Conservation (phyloP, 495 filamentous ascomycete genomes). For the Sphaerosporella brunnea region DNA sequence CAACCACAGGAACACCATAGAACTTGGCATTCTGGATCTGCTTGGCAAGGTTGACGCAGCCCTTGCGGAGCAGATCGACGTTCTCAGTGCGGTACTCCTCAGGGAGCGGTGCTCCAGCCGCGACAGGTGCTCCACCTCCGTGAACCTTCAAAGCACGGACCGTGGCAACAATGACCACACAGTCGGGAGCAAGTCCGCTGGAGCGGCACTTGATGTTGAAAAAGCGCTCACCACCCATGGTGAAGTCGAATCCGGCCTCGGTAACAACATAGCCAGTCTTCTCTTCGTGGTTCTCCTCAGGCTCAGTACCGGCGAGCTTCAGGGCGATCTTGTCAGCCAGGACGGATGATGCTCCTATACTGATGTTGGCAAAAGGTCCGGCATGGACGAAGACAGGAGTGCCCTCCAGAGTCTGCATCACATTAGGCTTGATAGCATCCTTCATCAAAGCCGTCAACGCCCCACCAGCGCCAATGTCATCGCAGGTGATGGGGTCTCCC, state of each 20-base stretch:
- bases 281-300: constrained; percentile 68
- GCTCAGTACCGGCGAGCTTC: constrained; percentile 88
- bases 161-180: constrained; percentile 87
- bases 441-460: constrained; percentile 89
- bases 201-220: constrained; percentile 99
- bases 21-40: constrained; percentile 74
- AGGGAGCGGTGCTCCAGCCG: constrained; percentile 60
- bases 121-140: constrained; percentile 82
- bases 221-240: constrained; percentile 97
- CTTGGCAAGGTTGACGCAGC: constrained; percentile 86
- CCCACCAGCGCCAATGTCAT: constrained; percentile 84
- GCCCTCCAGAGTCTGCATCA: constrained; percentile 96
- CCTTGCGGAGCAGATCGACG: constrained; percentile 68
- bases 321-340: constrained; percentile 88
- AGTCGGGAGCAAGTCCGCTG: constrained; percentile 78
- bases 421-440: constrained; percentile 94
- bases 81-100: constrained; percentile 88
- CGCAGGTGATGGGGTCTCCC: constrained; percentile 87
- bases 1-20: constrained; percentile 89
- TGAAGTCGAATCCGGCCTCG: constrained; percentile 97
- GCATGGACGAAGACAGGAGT: constrained; percentile 96
- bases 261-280: constrained; percentile 94
- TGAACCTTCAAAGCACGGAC: constrained; percentile 93
- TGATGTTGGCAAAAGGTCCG: constrained; percentile 95
- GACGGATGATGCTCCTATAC: constrained; percentile 86